Evolutionary conservation across 176 grass and related monocot species (phyloP), one percentile per base, ranked within the genome.

Genomic region (Thinopyrum elongatum): DNA sequence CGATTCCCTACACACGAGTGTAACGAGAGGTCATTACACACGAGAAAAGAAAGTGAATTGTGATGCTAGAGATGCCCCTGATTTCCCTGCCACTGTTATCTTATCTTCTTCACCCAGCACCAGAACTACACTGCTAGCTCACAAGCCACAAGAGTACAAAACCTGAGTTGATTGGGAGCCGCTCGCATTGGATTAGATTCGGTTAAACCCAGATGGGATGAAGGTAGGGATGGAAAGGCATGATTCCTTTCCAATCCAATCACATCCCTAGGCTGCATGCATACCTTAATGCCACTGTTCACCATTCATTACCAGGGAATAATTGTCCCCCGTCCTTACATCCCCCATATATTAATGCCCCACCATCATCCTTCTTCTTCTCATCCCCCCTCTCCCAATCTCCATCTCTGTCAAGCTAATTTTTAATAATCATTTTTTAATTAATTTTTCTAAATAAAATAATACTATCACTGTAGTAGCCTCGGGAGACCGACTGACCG

Each of bases 271-370:
- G 65, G 55, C 16, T 36, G 22, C 8, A 29, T 74, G 62, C 6
- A 8, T 4, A 88, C 65, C 74, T 80, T 81, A 81, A 71, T 83
- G n/a, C 16, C 19, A 73, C 46, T 58, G 70, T 68, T 75, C 49
- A 25, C 9, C 73, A 88, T 89, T 83, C 80, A 88, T 90, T 85
- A 90, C 11, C 5, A 85, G 35, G 82, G 90, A 88, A 85, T 95
- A 90, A 95, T 95, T 95, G 93, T 95, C 76, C 0, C 70, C 70
- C 2, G 30, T 31, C 36, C 7, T 47, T 61, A 65, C 26, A 30
- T 95, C 76, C 0, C 70, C 70, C 2, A 3, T 31, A 86, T 94
- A 91, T 87, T 90, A 74, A 77, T 46, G 78, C 80, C 35, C 28
- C n/a, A n/a, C n/a, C n/a, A n/a, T n/a, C n/a, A n/a, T n/a, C n/a